Evolutionary conservation across 768 basidiomycete genomes (phyloP).

Genomic region (Xerocomus spinulosus): DNA sequence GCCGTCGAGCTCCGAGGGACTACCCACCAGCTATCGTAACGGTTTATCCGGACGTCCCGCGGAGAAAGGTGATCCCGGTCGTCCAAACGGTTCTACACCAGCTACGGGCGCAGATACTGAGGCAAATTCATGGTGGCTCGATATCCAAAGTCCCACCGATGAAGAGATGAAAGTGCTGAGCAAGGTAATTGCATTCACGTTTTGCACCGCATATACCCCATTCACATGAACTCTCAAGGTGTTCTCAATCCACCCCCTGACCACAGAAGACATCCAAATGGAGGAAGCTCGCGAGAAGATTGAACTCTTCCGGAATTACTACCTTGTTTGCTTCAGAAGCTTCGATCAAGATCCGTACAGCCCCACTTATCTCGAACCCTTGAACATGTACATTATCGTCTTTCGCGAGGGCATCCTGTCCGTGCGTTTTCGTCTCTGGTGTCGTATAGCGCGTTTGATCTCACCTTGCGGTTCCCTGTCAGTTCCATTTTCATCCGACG

Average conservation of each 20-base stretch:
- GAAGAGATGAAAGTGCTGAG: conserved; percentile 97
- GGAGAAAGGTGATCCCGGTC: conserved; percentile 19
- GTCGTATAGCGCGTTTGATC: background rate
- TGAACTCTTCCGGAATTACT: conserved; percentile 97
- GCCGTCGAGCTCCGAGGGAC: conserved; percentile 3
- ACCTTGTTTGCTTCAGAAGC: conserved; percentile 97
- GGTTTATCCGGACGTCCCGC: conserved; percentile 15
- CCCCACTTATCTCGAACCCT: conserved; percentile 93
- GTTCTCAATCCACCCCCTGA: conserved; percentile 94
- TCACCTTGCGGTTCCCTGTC: background rate
- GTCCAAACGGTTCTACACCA: conserved; percentile 23
- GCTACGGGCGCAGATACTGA: conserved; percentile 44
- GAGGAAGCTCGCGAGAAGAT: conserved; percentile 99
- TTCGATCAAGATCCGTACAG: conserved; percentile 99
- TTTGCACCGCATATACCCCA: background rate
- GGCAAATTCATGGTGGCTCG: conserved; percentile 94
- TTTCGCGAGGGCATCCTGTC: conserved; percentile 96
- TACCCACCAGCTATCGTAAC: conserved; percentile 8
- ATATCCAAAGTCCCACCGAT: conserved; percentile 89
- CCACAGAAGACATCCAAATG: conserved; percentile 99
- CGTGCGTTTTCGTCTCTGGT: conserved; percentile 42
- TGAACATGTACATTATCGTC: conserved; percentile 99
- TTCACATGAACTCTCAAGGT: conserved; percentile 49
- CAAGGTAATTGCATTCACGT: conserved; percentile 50
- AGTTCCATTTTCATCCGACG: conserved; percentile 98